Base-by-base conservation (phyloP, 2,329 filamentous ascomycete species). In the Arthrobotrys iridis region DNA sequence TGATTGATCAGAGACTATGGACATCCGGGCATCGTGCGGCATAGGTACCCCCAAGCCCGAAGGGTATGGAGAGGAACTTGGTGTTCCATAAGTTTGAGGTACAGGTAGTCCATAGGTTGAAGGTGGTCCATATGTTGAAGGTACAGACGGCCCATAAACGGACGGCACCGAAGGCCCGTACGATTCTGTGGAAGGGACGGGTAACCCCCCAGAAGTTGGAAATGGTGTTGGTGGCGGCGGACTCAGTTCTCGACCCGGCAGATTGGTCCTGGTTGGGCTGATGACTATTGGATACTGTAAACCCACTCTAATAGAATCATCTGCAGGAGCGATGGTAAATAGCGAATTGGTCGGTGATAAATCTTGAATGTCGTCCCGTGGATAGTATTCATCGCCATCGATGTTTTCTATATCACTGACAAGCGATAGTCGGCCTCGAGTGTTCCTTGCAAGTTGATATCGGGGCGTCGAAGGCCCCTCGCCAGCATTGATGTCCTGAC, bases 351-450 rank as follows among this genome's bases (percentile, higher is more conserved):
- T 52, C 22, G 57, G 60, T 37, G 62, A 66, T 22, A 48, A 20
- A 24, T 68, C 24, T 10, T 59, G 40, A 28, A 24, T 33, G 20
- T 55, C 48, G 18, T 55, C 28, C 28, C 50, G 50, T 2, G 50
- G 50, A 11, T 55, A 63, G 37, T 66, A 66, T 33, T 30, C 24
- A 28, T 73, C 68, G 8, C 60, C 68, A 11, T 63, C 52, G 18
- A 73, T 26, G 3, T 55, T 60, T 55, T 73, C 68, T 35, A 66
- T 66, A 43, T 73, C 68, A 52, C 68, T 73, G 37, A 73, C 55
- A 18, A 73, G 52, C 45, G 68, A 73, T 2, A 65, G 40, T 41
- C 68, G 60, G 43, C 52, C 60, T 52, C 68, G 46, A n/a, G 7
- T 48, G 24, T 30, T 41, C 41, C 52, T 48, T 20, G 52, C 68